Evolutionary conservation across 2,329 filamentous ascomycete genomes (phyloP), one percentile per base, ranked within the genome.

Genomic region (Aspergillus arachidicola): DNA sequence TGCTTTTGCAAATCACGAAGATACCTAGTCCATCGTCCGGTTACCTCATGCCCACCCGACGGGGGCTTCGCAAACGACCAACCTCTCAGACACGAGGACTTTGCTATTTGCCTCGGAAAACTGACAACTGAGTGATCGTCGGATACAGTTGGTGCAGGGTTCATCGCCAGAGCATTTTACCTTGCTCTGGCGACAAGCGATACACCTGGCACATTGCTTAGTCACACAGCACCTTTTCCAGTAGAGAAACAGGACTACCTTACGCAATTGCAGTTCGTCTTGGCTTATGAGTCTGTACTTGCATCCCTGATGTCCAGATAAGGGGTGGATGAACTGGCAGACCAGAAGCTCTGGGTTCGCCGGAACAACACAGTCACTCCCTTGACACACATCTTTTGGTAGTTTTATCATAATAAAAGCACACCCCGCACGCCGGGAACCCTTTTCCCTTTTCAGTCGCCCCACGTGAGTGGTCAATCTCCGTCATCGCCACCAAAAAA

Each of bases 111-210:
- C 38, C 16, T 41, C 38, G 3, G 38, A 41, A 41, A 41, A 41
- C 66, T 26, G 68, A 64, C 12, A 69, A 23, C 4, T 60, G 57
- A n/a, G 46, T 64, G 14, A 62, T 63, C 64, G 62, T 23, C 67
- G 60, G 30, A 60, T 59, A 43, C 70, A 72, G 60, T 72, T 72
- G 23, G 61, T 72, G 65, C 79, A 81, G 26, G 79, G 79, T 46
- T 74, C 67, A 5, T 69, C 62, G n/a, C 79, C 79, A 23, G 78
- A 76, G 69, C 79, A 81, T 66, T 77, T 78, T 59, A 81, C 80
- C 67, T 82, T 81, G 63, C 78, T 78, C 56, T 74, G 71, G 12
- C 80, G 77, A 60, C 80, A 82, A 51, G 69, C 63, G 34, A 63
- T 63, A 57, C 70, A 72, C 48, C 70, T 71, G 50, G 2, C 38